Evolutionary conservation across 208 protist species (phyloP).

Genomic region (Trichomonas tenax): DNA sequence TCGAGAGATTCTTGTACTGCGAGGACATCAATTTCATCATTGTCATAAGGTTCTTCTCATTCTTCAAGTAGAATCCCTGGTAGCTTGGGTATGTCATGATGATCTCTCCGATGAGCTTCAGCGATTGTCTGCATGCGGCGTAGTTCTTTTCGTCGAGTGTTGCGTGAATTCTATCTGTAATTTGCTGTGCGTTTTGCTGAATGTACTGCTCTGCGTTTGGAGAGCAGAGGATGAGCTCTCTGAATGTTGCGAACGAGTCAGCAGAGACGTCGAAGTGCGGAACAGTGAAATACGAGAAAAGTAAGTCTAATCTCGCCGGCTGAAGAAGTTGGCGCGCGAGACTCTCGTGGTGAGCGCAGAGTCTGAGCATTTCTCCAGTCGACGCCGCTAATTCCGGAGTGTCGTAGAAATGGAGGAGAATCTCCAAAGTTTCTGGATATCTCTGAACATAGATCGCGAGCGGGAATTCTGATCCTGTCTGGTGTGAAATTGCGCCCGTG

Average conservation of each 20-base stretch:
- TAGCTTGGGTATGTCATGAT: neutral
- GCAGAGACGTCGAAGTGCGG: neutral
- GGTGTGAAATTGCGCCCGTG: neutral
- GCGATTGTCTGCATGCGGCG: neutral
- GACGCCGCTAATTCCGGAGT: neutral
- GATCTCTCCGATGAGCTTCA: neutral
- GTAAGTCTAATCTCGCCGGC: neutral
- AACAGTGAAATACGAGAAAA: neutral
- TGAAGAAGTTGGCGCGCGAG: neutral
- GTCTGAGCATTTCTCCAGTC: neutral
- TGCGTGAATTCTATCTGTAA: neutral
- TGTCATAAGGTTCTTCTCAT: neutral
- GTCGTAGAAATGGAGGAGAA: neutral
- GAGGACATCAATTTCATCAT: neutral
- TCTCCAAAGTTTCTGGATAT: neutral
- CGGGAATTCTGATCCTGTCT: neutral
- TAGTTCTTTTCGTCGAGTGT: neutral
- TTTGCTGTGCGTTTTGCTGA: neutral
- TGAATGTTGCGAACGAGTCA: constrained; percentile 2
- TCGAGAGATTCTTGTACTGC: neutral
- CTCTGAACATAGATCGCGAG: neutral
- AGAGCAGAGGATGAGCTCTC: neutral
- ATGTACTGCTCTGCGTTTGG: neutral
- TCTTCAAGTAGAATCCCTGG: neutral
- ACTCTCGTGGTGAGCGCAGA: neutral